A percentile compares a stretch with the other conserved stretches of the same genome.
Conservation (phyloP, 495 filamentous ascomycete species). For the Aspergillus nanangensis region DNA sequence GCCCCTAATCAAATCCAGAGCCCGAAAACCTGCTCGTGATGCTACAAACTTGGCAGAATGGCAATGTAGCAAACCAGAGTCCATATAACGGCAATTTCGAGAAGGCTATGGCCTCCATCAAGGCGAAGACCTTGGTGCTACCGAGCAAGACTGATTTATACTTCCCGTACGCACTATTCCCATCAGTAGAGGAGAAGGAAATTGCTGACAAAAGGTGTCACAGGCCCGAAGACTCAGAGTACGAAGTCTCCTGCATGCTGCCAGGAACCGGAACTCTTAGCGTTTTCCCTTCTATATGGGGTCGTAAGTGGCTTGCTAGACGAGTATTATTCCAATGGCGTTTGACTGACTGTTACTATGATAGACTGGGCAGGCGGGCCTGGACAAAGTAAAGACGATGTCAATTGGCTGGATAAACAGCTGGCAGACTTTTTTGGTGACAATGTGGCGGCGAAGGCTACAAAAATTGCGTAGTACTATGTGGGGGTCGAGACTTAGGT, state of each 20-base stretch:
- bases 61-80: constrained; percentile 58
- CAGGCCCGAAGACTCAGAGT: constrained; percentile 64
- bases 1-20: constrained; percentile 41
- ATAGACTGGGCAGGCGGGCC: constrained; percentile 59
- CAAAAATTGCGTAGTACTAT: too few relatives aligned
- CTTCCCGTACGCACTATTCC: constrained; percentile 60
- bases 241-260: constrained; percentile 61
- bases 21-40: constrained; percentile 64
- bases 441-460: too few relatives aligned
- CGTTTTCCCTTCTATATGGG: constrained; percentile 63
- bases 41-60: constrained; percentile 72
- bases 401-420: constrained; percentile 62
- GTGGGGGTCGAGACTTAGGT: too few relatives aligned
- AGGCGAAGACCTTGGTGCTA: constrained; percentile 61
- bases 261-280: constrained; percentile 54
- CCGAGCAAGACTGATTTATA: constrained; percentile 68
- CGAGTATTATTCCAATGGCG: too few relatives aligned
- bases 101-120: constrained; percentile 61
- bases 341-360: constrained; percentile 8
- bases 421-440: constrained; percentile 44
- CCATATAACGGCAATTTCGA: constrained; percentile 62
- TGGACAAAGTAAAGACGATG: constrained; percentile 57
- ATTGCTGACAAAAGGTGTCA: constrained; percentile 11
- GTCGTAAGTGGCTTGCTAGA: constrained; percentile 49
- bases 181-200: too few relatives aligned